Evolutionary conservation across 805 yeast species (phyloP), one percentile per base, ranked within the genome.

Genomic region (Millerozyma miso): DNA sequence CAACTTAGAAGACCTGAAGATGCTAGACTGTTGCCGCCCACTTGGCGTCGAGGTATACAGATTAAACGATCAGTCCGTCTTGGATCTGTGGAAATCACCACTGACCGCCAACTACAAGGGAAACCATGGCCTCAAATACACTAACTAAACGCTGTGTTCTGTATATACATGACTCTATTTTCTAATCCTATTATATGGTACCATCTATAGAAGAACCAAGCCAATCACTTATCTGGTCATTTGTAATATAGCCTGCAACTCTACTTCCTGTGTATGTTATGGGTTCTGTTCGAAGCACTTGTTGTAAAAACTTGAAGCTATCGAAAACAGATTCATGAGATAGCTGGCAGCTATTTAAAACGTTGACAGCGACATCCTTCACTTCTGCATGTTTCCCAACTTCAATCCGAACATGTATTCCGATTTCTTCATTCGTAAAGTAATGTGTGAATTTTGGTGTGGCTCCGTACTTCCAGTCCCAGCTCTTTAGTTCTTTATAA

Each of bases 391-490:
- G 41, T 44, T 77, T 80, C 4, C 74, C 81, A 3, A 88, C 81
- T 2, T 56, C 44, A 35, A 75, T 69, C 29, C 50, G 56, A 4
- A 76, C 55, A 14, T 38, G 41, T 50, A 70, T 48, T 10, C 66
- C 59, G 45, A 57, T 48, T 33, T 62, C 58, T 0, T 59, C 59
- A 34, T 67, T 61, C 74, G 53, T 54, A 15, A 85, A 56, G 1
- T 55, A 53, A 44, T 85, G 80, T 33, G 74, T 69, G 58, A 91
- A 93, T 45, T 69, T 72, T 0, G 97, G 97, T 0, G 96, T 84
- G 16, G 73, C 68, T 1, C 88, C 90, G 59, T 66, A 88, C 31
- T 67, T 77, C 96, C 96, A 90, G 1, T 76, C 67, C 85, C 93
- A 84, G 16, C 71, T 60, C 35, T 65, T 55, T 15, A 88, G 62